A percentile compares a stretch with the other conserved stretches of the same genome.
phyloP scores from a whole-genome alignment of 225 moss, liverwort and hornwort species.

The Ulota crispa region DNA sequence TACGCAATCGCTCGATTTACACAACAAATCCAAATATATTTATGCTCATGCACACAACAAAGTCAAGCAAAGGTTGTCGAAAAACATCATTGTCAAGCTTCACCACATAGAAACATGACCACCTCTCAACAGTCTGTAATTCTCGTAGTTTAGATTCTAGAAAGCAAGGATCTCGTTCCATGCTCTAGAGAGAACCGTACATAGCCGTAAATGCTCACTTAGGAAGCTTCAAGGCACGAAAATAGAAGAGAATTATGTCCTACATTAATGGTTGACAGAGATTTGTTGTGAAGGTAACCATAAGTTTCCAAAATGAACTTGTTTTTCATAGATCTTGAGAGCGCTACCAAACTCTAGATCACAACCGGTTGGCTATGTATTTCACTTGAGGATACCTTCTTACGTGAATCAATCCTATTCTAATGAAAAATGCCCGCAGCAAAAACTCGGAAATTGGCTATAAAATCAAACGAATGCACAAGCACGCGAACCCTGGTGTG shows the following conservation, averaged over 20 bases:
- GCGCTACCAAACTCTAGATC: not conserved
- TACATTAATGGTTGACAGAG: not conserved
- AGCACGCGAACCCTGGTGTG: not conserved
- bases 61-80: not conserved
- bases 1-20: slow-evolving; percentile 6
- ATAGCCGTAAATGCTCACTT: not conserved
- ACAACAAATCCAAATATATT: slow-evolving; percentile 1
- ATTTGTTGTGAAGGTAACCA: not conserved
- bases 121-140: not conserved
- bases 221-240: not conserved
- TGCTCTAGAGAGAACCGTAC: not conserved
- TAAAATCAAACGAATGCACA: not conserved
- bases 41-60: not conserved
- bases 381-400: not conserved
- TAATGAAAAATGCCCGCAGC: not conserved
- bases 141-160: not conserved
- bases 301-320: not conserved
- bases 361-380: not conserved
- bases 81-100: not conserved
- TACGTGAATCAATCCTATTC: not conserved
- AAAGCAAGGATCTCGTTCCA: not conserved
- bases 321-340: not conserved
- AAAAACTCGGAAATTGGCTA: not conserved
- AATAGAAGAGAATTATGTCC: not conserved
- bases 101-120: not conserved